A percentile compares a stretch with the other conserved stretches of the same genome.
These are phyloP conservation scores for Besnoitia besnoiti DNA, from an alignment of 169 alveolate species.

Conservation along the genomic window DNA sequence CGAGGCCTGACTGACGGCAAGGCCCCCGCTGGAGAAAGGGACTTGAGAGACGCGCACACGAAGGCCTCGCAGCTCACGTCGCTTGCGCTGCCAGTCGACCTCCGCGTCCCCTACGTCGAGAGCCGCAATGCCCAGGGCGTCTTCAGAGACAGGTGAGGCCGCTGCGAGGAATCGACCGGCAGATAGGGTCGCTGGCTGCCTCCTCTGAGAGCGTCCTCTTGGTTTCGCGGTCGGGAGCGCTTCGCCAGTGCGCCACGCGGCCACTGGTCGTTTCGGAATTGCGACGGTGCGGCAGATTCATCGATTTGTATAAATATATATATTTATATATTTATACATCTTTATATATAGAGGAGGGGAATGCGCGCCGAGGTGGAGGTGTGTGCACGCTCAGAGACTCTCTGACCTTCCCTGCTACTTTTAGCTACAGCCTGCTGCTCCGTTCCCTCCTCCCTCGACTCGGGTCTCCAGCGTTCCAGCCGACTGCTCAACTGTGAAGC, in stretches of 20 bases:
- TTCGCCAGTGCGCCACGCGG: not conserved
- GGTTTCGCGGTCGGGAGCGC: not conserved
- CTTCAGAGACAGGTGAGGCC: constrained; percentile 41
- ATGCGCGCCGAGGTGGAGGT: too few species aligned
- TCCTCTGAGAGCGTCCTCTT: not conserved
- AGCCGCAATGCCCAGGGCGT: constrained; percentile 29
- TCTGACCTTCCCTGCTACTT: too few species aligned
- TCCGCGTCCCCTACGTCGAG: constrained; percentile 57
- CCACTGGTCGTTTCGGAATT: not conserved
- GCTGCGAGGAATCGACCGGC: not conserved
- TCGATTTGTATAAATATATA: not conserved
- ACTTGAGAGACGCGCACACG: too few species aligned
- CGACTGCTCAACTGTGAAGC: too few species aligned
- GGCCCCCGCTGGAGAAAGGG: too few species aligned
- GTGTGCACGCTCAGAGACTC: too few species aligned
- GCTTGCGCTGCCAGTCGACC: constrained; percentile 32
- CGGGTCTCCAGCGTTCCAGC: too few species aligned
- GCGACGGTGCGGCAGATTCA: not conserved
- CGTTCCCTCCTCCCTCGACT: too few species aligned
- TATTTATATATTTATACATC: too few species aligned
- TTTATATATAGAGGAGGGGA: not conserved
- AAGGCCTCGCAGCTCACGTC: not conserved
- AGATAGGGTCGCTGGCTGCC: not conserved
- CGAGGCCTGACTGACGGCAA: too few species aligned
- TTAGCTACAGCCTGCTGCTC: too few species aligned